phyloP scores from a whole-genome alignment of 768 basidiomycete genomes.

The Brasilioporus rufonigricans region DNA sequence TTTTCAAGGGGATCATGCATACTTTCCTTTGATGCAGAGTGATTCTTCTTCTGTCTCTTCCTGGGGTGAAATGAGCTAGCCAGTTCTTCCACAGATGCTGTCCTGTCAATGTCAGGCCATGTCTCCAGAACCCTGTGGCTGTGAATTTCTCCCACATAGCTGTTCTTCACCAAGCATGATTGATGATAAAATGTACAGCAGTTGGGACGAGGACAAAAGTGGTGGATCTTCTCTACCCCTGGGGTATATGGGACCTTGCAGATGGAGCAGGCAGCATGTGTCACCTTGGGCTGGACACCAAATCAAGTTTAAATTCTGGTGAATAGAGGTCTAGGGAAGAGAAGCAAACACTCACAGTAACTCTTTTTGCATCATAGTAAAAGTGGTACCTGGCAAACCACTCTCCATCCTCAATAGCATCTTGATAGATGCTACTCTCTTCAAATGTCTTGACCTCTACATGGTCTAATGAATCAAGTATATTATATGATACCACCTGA shows the following conservation, averaged over 20 bases:
- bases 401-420: constrained; percentile 35
- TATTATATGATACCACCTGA: background rate
- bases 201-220: constrained; percentile 53
- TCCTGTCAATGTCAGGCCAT: constrained; percentile 35
- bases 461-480: constrained; percentile 27
- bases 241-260: constrained; percentile 50
- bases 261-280: constrained; percentile 35
- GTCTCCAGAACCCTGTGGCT: constrained; percentile 33
- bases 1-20: constrained; percentile 1
- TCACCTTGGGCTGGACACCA: constrained; percentile 41
- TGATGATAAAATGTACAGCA: constrained; percentile 52
- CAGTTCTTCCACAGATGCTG: constrained; percentile 1
- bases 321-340: background rate
- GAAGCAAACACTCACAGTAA: constrained; percentile 34
- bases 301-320: background rate
- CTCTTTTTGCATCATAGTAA: constrained; percentile 30
- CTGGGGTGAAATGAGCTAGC: background rate
- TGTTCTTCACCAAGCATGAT: constrained; percentile 38
- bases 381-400: constrained; percentile 53
- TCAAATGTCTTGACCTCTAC: constrained; percentile 35
- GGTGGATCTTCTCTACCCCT: constrained; percentile 40
- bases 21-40: background rate
- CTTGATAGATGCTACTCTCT: constrained; percentile 40
- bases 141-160: constrained; percentile 23
- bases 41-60: constrained; percentile 15